A percentile compares a stretch with the other conserved stretches of the same genome.
phyloP scores from a whole-genome alignment of 148 eudicot genomes.

The Rhododendron ovatum region DNA sequence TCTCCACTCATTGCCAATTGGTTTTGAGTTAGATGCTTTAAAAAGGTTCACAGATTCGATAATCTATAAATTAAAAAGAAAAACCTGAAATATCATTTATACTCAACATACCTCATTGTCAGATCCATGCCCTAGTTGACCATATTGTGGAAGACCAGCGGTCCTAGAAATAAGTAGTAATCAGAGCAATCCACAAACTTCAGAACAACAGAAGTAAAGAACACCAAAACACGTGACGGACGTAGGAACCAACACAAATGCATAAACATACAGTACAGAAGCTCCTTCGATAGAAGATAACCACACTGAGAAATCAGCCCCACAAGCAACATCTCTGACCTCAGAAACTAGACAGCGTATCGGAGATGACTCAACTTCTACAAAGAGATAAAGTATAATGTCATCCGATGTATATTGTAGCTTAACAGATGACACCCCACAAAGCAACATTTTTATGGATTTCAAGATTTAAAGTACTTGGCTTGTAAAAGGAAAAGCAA shows the following conservation, averaged over 20 bases:
- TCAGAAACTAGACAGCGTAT: slow-evolving; percentile 82
- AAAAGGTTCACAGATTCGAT: not conserved
- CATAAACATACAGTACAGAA: slow-evolving; percentile 66
- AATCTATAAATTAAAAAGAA: not conserved
- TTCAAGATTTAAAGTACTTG: not conserved
- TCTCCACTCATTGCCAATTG: too few relatives aligned
- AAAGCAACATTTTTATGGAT: not conserved
- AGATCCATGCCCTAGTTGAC: slow-evolving; percentile 99
- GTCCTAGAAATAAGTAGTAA: slow-evolving; percentile 39
- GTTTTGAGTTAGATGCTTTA: too few relatives aligned
- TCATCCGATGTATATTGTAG: not conserved
- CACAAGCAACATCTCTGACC: slow-evolving; percentile 21
- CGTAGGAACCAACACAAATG: slow-evolving; percentile 6
- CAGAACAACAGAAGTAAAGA: not conserved
- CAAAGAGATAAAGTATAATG: slow-evolving; percentile 6
- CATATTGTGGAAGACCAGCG: slow-evolving; percentile 98
- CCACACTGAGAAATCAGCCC: slow-evolving; percentile 36
- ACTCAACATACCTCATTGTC: slow-evolving; percentile 70
- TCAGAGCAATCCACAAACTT: not conserved
- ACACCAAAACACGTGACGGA: not conserved
- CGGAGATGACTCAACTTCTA: slow-evolving; percentile 83
- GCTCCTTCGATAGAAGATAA: slow-evolving; percentile 72
- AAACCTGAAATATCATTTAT: not conserved
- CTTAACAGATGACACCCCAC: not conserved
- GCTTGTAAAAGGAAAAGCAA: not conserved